A percentile compares a stretch with the other conserved stretches of the same genome.
phyloP scores from a whole-genome alignment of 2,329 filamentous ascomycete genomes.

The Magnaporthiopsis incrustans region DNA sequence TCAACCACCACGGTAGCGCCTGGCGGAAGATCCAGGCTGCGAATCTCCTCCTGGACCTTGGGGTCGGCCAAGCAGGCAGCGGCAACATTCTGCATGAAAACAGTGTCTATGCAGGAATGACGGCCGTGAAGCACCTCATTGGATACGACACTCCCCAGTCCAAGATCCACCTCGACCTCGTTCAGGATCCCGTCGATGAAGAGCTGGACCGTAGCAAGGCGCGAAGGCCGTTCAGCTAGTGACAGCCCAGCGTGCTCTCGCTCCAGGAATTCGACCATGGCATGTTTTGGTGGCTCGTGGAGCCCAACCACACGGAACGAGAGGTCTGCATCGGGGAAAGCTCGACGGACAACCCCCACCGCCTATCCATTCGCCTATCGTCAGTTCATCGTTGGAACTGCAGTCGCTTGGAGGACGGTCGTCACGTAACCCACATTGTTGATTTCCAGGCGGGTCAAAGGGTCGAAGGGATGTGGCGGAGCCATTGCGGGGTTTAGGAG shows the following conservation, averaged over 20 bases:
- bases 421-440: not conserved
- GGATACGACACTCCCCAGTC: slow-evolving; percentile 14
- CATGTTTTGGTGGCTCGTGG: slow-evolving; percentile 39
- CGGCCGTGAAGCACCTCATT: slow-evolving; percentile 29
- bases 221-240: slow-evolving; percentile 18
- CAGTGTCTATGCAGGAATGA: slow-evolving; percentile 39
- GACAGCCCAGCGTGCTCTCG: slow-evolving; percentile 27
- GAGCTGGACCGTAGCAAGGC: slow-evolving; percentile 32
- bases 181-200: slow-evolving; percentile 20
- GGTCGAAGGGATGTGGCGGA: slow-evolving; percentile 7
- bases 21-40: slow-evolving; percentile 32
- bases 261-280: slow-evolving; percentile 36
- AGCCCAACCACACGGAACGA: slow-evolving; percentile 44
- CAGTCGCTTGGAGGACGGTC: not conserved
- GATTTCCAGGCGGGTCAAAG: slow-evolving; percentile 4
- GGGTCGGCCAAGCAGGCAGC: slow-evolving; percentile 34
- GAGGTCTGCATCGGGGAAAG: slow-evolving; percentile 19
- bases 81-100: slow-evolving; percentile 40
- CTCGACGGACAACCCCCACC: slow-evolving; percentile 2
- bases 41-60: slow-evolving; percentile 33
- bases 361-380: not conserved
- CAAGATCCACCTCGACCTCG: slow-evolving; percentile 28
- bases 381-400: not conserved
- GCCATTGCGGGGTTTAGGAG: not conserved
- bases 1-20: slow-evolving; percentile 39